A percentile compares a stretch with the other conserved stretches of the same genome.
phyloP scores from a whole-genome alignment of 1,139 yeast species.

The Hemisphaericaspora xylofermentans region DNA sequence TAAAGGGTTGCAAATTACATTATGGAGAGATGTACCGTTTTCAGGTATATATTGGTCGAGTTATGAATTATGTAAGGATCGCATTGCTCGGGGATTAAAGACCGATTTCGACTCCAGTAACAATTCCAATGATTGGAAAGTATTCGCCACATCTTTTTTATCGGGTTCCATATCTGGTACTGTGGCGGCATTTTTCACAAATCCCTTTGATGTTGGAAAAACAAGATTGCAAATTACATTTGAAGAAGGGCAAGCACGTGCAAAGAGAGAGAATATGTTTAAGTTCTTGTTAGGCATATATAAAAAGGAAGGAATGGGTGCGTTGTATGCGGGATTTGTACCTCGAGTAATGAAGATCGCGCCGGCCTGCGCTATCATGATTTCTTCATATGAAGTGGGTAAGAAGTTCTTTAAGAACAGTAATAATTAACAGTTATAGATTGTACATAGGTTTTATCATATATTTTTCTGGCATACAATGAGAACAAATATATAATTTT shows the following conservation, averaged over 20 bases:
- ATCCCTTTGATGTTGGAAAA: constrained; percentile 97
- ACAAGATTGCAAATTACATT: constrained; percentile 78
- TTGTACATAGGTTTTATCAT: background rate
- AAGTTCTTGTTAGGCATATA: constrained; percentile 60
- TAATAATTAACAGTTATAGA: constrained; percentile 8
- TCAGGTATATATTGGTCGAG: constrained; percentile 94
- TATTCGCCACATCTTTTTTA: constrained; percentile 71
- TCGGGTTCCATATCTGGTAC: constrained; percentile 87
- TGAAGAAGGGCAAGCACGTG: constrained; percentile 19
- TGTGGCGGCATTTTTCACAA: constrained; percentile 81
- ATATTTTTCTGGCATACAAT: background rate
- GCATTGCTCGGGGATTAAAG: constrained; percentile 23
- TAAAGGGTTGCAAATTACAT: constrained; percentile 81
- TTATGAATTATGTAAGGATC: constrained; percentile 52
- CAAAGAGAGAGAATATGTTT: constrained; percentile 52
- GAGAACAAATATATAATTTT: background rate
- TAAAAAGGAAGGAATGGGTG: constrained; percentile 69
- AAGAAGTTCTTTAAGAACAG: constrained; percentile 57
- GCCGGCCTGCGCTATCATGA: constrained; percentile 98
- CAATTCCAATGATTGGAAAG: constrained; percentile 43
- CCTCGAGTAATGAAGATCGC: constrained; percentile 91
- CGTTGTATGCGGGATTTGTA: constrained; percentile 78
- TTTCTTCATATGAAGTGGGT: constrained; percentile 88
- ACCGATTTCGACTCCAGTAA: constrained; percentile 23
- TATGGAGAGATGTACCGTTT: constrained; percentile 98